phyloP scores from a whole-genome alignment of 495 filamentous ascomycete genomes.

The Echria macrotheca region DNA sequence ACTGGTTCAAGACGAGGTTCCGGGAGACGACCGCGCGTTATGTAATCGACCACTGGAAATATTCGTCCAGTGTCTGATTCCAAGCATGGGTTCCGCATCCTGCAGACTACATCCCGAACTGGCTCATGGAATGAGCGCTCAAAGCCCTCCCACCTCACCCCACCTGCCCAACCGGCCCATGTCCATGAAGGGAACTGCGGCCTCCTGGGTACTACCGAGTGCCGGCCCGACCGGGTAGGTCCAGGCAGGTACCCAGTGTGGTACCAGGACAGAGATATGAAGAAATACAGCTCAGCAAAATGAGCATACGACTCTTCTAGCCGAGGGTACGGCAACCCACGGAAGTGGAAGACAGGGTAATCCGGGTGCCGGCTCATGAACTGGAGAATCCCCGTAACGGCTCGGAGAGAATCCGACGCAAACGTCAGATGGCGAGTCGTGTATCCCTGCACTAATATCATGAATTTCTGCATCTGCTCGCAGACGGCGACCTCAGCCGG shows the following conservation, averaged over 20 bases:
- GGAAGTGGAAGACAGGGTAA: background rate
- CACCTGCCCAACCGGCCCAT: background rate
- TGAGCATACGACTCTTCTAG: background rate
- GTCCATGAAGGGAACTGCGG: background rate
- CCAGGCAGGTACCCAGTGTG: background rate
- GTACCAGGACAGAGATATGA: background rate
- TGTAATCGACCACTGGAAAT: background rate
- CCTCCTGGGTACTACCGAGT: background rate
- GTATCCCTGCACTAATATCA: background rate
- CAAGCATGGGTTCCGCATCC: background rate
- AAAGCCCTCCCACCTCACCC: background rate
- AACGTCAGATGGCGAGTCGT: background rate
- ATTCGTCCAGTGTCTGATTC: background rate
- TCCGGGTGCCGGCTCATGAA: background rate
- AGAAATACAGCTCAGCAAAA: background rate
- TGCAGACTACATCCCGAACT: background rate
- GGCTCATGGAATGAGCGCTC: background rate
- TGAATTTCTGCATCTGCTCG: background rate
- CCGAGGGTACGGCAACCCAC: background rate
- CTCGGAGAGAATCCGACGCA: background rate
- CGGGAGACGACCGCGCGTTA: background rate
- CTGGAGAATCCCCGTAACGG: background rate
- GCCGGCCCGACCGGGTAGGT: background rate
- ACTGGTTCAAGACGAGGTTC: background rate
- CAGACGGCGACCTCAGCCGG: background rate